Base-by-base conservation (phyloP, 2,329 filamentous ascomycete genomes). In the Lecanicillium sp. region DNA sequence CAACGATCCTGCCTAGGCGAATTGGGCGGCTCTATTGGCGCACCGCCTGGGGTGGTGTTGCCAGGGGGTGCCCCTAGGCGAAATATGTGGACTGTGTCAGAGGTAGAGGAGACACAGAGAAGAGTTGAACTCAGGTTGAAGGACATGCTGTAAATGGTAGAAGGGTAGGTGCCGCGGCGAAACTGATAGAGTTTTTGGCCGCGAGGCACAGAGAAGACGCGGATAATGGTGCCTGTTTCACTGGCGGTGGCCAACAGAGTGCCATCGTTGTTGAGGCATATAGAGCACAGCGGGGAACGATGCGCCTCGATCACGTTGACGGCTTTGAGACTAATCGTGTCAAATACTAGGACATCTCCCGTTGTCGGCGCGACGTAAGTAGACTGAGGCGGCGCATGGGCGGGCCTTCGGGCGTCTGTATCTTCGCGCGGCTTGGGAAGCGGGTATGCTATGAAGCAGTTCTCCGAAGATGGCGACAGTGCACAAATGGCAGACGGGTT, bases 121-220 rank as follows among this genome's bases (percentile, higher is more conserved):
- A 98, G 71, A 2, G 89, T 95, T 3, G 89, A 94, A 43, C 85
- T 88, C 36, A 88, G 81, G 60, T 98, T 98, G 66, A 98, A 98
- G 2, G 89, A 94, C 88, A 98, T 96, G 75, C 88, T 94, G 65
- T 89, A 96, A 50, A 98, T 98, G 29, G 87, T 84, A 2, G 89
- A 89, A 1, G 92, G 92, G 61, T 96, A 96, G 3, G 90, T 96
- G 31, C 92, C 92, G 47, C 92, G 80, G 43, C 92, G 79, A 64
- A 98, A 98, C 58, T 98, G 90, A 60, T 89, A 97, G 14, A 98
- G 73, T 60, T 97, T 98, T 54, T 90, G 82, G 10, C 87, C 92
- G 46, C 81, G 79, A 3, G 92, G 92, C 2, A 98, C 79, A 1
- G 87, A 87, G 61, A 98, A 98, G 37, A 98, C 88, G 13, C 92